A percentile compares a stretch with the other conserved stretches of the same genome.
Evolutionary conservation across 2,329 filamentous ascomycete species (phyloP).

Genomic region (Alternaria triticina): DNA sequence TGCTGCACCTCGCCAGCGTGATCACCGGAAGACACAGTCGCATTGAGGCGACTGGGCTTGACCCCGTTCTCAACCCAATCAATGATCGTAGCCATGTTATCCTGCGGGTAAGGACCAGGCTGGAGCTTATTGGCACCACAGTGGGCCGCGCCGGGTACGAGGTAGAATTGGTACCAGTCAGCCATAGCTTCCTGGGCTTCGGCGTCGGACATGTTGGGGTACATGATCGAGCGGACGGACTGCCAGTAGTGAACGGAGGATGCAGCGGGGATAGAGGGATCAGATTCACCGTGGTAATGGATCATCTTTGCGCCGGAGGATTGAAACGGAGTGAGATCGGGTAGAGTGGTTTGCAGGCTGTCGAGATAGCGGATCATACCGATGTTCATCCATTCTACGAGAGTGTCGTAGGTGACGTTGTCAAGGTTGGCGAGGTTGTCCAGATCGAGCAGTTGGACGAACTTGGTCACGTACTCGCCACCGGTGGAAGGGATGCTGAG

Average conservation of each 20-base stretch:
- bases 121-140: constrained; percentile 47
- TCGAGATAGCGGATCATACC: constrained; percentile 59
- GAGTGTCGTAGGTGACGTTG: constrained; percentile 62
- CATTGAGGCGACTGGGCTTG: constrained; percentile 54
- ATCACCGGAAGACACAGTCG: constrained; percentile 36
- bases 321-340: constrained; percentile 61
- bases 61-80: constrained; percentile 61
- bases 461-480: constrained; percentile 54
- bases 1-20: constrained; percentile 47
- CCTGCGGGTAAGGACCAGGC: constrained; percentile 51
- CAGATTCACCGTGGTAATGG: constrained; percentile 65
- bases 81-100: constrained; percentile 48
- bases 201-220: constrained; percentile 49
- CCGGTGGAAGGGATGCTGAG: constrained; percentile 42
- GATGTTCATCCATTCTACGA: constrained; percentile 61
- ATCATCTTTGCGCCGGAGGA: constrained; percentile 61
- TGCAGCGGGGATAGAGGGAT: constrained; percentile 59
- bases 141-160: constrained; percentile 62
- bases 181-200: constrained; percentile 52
- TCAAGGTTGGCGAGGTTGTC: constrained; percentile 24
- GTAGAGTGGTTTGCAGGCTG: constrained; percentile 60
- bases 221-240: constrained; percentile 60
- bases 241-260: constrained; percentile 64
- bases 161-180: constrained; percentile 63
- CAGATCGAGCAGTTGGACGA: constrained; percentile 48